Evolutionary conservation across 345 rosid genomes (phyloP).

Genomic region (Brassica carinata): DNA sequence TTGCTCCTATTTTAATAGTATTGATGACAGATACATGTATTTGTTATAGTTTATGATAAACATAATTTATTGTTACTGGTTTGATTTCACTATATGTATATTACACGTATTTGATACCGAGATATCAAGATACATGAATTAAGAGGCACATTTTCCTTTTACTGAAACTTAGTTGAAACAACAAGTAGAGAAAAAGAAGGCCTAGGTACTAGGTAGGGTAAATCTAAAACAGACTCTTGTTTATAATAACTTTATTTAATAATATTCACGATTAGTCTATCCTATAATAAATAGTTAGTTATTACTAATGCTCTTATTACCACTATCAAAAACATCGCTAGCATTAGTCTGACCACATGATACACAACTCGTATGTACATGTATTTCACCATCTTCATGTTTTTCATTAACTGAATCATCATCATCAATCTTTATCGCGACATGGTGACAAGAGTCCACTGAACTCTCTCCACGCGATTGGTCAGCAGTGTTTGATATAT

Average conservation of each 20-base stretch:
- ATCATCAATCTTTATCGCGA: constrained; percentile 28
- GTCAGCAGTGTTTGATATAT: constrained; percentile 12
- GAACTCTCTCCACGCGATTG: constrained; percentile 25
- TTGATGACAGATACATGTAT: neutral
- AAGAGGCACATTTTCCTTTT: neutral
- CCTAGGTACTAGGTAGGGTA: neutral
- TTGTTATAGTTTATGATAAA: too few relatives aligned
- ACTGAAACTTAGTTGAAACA: neutral
- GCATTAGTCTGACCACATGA: constrained; percentile 1
- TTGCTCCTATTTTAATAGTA: too few relatives aligned
- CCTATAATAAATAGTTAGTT: constrained; percentile 14
- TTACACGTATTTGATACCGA: neutral
- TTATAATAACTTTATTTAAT: constrained; percentile 17
- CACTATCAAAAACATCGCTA: constrained; percentile 10
- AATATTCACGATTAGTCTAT: neutral
- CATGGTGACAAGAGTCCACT: constrained; percentile 22
- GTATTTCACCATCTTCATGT: constrained; percentile 30
- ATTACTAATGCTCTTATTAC: neutral
- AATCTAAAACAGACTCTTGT: neutral
- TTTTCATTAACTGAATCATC: constrained; percentile 20
- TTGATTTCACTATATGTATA: neutral
- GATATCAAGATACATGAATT: neutral
- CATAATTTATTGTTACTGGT: too few relatives aligned
- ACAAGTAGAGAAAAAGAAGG: neutral
- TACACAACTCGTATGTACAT: constrained; percentile 13